phyloP scores from a whole-genome alignment of 176 grass and related monocot species.

The Pontederia paniculata region DNA sequence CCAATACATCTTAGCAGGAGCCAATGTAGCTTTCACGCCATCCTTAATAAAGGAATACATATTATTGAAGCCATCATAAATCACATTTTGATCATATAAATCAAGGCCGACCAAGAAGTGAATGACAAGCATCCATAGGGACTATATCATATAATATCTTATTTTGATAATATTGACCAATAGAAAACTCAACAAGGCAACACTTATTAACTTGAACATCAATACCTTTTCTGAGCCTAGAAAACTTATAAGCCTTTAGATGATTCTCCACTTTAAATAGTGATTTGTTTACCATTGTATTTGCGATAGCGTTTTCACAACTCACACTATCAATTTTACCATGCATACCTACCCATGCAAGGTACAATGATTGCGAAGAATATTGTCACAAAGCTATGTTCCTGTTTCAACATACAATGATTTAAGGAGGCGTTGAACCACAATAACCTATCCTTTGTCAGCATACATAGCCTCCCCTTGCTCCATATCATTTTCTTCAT shows the following conservation, averaged over 20 bases:
- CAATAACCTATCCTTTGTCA: neutral
- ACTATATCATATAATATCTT: neutral
- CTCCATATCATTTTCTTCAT: neutral
- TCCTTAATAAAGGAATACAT: slow-evolving; percentile 9
- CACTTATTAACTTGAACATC: neutral
- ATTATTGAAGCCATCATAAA: slow-evolving; percentile 15
- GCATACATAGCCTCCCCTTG: neutral
- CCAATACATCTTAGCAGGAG: neutral
- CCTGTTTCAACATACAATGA: neutral
- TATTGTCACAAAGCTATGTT: neutral
- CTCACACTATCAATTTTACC: neutral
- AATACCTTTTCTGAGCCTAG: neutral
- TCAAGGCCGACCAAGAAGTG: neutral
- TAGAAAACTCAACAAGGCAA: neutral
- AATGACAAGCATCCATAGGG: neutral
- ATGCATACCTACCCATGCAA: neutral
- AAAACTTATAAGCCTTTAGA: neutral
- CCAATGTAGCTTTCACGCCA: neutral
- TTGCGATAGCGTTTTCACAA: neutral
- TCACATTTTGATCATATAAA: neutral
- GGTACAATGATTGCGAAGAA: neutral
- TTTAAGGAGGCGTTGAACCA: neutral
- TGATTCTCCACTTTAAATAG: neutral
- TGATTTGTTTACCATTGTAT: neutral
- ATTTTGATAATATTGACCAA: neutral